Conservation (phyloP, 345 rosid species). For the Noccaea bulbosa region DNA sequence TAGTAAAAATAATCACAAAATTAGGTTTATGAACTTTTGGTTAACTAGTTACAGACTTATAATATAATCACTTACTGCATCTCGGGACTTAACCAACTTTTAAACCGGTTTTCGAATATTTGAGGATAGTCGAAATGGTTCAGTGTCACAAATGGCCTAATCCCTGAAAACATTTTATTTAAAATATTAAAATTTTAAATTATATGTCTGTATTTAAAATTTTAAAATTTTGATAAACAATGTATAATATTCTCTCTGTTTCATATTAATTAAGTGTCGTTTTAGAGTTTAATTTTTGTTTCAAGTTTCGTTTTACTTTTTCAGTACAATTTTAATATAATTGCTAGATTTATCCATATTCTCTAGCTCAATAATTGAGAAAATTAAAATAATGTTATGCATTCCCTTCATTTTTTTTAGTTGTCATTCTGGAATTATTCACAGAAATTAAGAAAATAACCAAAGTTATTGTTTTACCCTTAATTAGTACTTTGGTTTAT, state of each 20-base stretch:
- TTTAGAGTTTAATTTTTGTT: no score
- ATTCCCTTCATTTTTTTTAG: no score
- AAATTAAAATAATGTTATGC: no score
- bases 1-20: background rate
- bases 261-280: no score
- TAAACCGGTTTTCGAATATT: conserved; percentile 70
- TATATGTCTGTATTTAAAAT: background rate
- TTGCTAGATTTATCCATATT: no score
- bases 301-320: no score
- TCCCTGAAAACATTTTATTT: conserved; percentile 53
- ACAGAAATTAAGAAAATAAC: no score
- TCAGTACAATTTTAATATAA: no score
- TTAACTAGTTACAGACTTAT: background rate
- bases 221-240: background rate
- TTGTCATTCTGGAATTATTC: no score
- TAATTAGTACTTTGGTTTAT: no score
- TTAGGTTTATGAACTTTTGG: background rate
- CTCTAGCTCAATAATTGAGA: no score
- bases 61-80: conserved; percentile 49
- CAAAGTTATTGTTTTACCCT: no score
- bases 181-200: background rate
- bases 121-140: conserved; percentile 79
- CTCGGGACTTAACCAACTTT: conserved; percentile 73
- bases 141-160: conserved; percentile 76
- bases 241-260: background rate